Percentiles rank a stretch among this genome's conserved stretches.
Evolutionary conservation across 2,329 filamentous ascomycete genomes (phyloP).

Genomic region (Claviceps lovelessii): DNA sequence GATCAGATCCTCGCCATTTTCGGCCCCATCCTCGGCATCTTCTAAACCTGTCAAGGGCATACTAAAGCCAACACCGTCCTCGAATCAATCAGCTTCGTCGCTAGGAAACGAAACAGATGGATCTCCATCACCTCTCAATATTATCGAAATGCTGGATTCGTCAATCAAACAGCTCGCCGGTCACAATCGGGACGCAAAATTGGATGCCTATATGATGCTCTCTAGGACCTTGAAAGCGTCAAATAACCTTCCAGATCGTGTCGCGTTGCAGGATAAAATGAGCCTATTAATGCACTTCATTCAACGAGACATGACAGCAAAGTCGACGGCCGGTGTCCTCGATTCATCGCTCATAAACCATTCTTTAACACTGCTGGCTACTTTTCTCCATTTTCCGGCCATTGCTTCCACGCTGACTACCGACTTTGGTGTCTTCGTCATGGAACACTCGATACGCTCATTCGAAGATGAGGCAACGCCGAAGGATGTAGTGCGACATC

Average conservation of each 20-base stretch:
- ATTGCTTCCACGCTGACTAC: constrained; percentile 56
- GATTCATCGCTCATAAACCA: constrained; percentile 64
- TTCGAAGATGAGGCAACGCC: constrained; percentile 54
- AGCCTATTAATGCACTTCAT: constrained; percentile 67
- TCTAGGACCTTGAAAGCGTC: constrained; percentile 65
- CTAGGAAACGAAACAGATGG: constrained; percentile 28
- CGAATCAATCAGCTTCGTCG: constrained; percentile 28
- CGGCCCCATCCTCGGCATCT: constrained; percentile 23
- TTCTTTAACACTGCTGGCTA: constrained; percentile 61
- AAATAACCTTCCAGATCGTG: constrained; percentile 63
- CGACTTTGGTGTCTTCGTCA: constrained; percentile 65
- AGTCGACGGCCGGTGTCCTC: constrained; percentile 36
- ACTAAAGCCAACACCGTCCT: constrained; percentile 53
- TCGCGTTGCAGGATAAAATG: constrained; percentile 63
- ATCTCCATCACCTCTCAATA: constrained; percentile 31
- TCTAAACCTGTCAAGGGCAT: constrained; percentile 50
- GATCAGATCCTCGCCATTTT: constrained; percentile 25
- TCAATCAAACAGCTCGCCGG: constrained; percentile 68
- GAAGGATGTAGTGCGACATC: constrained; percentile 64
- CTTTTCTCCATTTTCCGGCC: constrained; percentile 61
- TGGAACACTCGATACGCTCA: constrained; percentile 65
- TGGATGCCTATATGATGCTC: constrained; percentile 79
- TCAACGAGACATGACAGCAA: constrained; percentile 60
- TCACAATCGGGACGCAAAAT: constrained; percentile 52
- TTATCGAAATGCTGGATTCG: constrained; percentile 73